phyloP scores from a whole-genome alignment of 2,329 filamentous ascomycete species.

The Trichoderma sp. region DNA sequence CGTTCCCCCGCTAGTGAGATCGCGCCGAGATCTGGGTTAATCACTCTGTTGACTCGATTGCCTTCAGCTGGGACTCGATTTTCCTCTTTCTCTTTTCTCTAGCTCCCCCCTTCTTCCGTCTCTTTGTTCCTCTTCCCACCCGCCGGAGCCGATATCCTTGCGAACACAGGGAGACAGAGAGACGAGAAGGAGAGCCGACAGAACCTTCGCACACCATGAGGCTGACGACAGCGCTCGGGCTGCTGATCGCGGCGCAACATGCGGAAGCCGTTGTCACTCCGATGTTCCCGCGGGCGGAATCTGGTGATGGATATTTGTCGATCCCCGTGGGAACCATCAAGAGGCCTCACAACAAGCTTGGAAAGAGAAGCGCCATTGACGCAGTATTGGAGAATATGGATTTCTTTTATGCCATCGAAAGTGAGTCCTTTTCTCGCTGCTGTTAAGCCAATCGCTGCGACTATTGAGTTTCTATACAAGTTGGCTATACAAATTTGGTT shows the following conservation, averaged over 20 bases:
- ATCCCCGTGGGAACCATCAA: slow-evolving; percentile 37
- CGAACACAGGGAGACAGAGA: not conserved
- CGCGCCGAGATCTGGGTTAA: not conserved
- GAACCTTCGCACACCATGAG: slow-evolving; percentile 19
- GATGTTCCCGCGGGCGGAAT: slow-evolving; percentile 30
- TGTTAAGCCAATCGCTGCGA: not conserved
- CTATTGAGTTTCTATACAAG: not conserved
- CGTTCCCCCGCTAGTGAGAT: not conserved
- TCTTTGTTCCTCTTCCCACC: not conserved
- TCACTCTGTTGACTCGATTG: not conserved
- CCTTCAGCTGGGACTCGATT: not conserved
- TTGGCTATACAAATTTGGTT: not conserved
- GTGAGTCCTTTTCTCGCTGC: slow-evolving; percentile 24
- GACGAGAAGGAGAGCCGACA: not conserved
- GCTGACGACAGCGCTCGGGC: slow-evolving; percentile 18
- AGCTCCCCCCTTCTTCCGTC: not conserved
- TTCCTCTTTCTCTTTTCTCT: not conserved
- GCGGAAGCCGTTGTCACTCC: slow-evolving; percentile 11
- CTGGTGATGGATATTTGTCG: slow-evolving; percentile 39
- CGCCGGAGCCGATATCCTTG: not conserved
- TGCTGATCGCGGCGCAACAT: slow-evolving; percentile 20
- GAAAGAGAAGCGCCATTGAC: slow-evolving; percentile 30
- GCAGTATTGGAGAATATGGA: slow-evolving; percentile 36
- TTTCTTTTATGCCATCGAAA: slow-evolving; percentile 40
- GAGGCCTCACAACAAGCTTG: slow-evolving; percentile 28